phyloP scores from a whole-genome alignment of 768 basidiomycete genomes.

The Cubamyces sp. region DNA sequence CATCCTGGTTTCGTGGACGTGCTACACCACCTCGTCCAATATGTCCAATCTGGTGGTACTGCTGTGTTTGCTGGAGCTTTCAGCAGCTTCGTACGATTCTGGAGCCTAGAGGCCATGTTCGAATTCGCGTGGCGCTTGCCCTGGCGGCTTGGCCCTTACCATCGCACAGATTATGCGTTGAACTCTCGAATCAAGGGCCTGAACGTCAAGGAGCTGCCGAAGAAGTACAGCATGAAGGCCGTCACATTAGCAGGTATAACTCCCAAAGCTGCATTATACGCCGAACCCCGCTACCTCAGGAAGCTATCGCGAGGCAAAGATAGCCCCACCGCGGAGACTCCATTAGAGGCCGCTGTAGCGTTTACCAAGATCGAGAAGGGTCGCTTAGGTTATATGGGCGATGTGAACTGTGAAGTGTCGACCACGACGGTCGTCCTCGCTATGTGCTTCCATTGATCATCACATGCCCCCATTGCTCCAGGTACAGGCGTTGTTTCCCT shows the following conservation, averaged over 20 bases:
- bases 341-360: slow-evolving; percentile 30
- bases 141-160: slow-evolving; percentile 44
- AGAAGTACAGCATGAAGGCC: slow-evolving; percentile 31
- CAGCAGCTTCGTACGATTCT: slow-evolving; percentile 33
- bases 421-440: slow-evolving; percentile 2
- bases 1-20: slow-evolving; percentile 29
- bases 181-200: slow-evolving; percentile 29
- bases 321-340: neutral
- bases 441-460: slow-evolving; percentile 2
- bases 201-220: neutral
- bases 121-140: slow-evolving; percentile 37
- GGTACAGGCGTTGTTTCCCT: neutral
- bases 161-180: slow-evolving; percentile 38
- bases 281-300: neutral
- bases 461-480: neutral
- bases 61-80: slow-evolving; percentile 43
- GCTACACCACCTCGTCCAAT: slow-evolving; percentile 41
- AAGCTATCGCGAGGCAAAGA: neutral
- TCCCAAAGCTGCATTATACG: neutral
- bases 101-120: slow-evolving; percentile 33
- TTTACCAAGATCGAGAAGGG: slow-evolving; percentile 29
- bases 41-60: slow-evolving; percentile 41
- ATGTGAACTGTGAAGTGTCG: slow-evolving; percentile 34
- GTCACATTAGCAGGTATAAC: neutral
- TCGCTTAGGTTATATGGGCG: slow-evolving; percentile 42